Base-by-base conservation (phyloP, 805 yeast species). In the Jamesozyma lodderae region DNA sequence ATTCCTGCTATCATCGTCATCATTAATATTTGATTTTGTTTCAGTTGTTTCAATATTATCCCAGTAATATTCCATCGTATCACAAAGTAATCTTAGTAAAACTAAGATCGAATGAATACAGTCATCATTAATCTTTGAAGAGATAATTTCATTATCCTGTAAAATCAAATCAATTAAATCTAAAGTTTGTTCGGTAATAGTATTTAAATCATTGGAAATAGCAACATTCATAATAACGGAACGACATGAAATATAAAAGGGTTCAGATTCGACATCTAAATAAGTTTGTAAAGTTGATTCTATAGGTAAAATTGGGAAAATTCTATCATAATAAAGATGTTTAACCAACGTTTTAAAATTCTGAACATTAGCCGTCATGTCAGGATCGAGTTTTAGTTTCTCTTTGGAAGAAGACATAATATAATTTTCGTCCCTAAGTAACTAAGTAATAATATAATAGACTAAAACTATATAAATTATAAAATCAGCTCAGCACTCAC, bases 41-140 rank as follows among this genome's bases (percentile, higher is more conserved):
- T 33, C 20, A 14, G 17, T 53, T 5, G 39, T 30, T 27, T 59
- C 51, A 3, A 38, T 24, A 17, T 45, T 24, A 25, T 59, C 63
- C 72, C 72, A 68, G 38, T 56, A 59, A 19, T 54, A 49, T 41
- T 67, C 70, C 29, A 60, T 43, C n/a, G 63, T 46, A 41, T 65
- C 69, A 9, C 69, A 60, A 16, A 72, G 41, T 20, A 73, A 52
- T 35, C 68, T 52, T 9, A 68, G 37, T 8, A 70, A 36, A 1
- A 68, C 52, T 17, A 63, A 20, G 1, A 53, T 49, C 9, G 60
- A 55, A 31, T 53, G 55, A 7, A 51, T 36, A 9, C 44, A 42
- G 3, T 49, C 51, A 1, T 37, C 40, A 2, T 42, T 25, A n/a
- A 43, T 24, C 17, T 41, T 37, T 7, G 24, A 29, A 9, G 52